These are phyloP conservation scores for Fusarium torulosum DNA, from an alignment of 2,329 filamentous ascomycete genomes.

Conservation along the genomic window DNA sequence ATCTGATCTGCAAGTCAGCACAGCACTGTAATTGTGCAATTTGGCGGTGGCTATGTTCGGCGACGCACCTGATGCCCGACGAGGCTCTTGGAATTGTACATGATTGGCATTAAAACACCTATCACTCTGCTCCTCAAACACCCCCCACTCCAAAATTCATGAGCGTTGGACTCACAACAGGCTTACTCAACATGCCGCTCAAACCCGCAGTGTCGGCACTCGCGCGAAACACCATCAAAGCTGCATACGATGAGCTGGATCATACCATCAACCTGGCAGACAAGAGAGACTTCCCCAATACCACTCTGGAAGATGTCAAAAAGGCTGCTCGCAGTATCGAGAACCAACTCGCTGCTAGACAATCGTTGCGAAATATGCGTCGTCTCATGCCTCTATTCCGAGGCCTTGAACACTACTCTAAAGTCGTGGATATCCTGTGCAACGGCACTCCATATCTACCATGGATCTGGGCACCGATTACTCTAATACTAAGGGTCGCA, in stretches of 20 bases:
- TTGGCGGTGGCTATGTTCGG: slow-evolving; percentile 17
- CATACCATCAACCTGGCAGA: slow-evolving; percentile 17
- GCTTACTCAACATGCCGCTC: slow-evolving; percentile 18
- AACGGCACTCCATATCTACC: slow-evolving; percentile 61
- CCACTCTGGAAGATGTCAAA: slow-evolving; percentile 9
- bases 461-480: slow-evolving; percentile 62
- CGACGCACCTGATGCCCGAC: not conserved
- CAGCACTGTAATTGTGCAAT: not conserved
- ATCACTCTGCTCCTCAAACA: too few species aligned
- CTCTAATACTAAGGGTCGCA: slow-evolving; percentile 51
- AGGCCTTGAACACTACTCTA: slow-evolving; percentile 58
- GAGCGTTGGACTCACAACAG: not conserved
- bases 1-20: not conserved
- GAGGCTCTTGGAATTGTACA: not conserved
- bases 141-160: too few species aligned
- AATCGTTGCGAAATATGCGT: slow-evolving; percentile 58
- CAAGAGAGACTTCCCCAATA: slow-evolving; percentile 2
- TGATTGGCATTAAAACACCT: not conserved
- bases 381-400: slow-evolving; percentile 58
- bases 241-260: slow-evolving; percentile 26
- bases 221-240: slow-evolving; percentile 14
- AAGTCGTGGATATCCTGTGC: slow-evolving; percentile 58
- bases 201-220: slow-evolving; percentile 12
- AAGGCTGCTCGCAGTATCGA: slow-evolving; percentile 56
- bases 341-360: slow-evolving; percentile 53